A percentile compares a stretch with the other conserved stretches of the same genome.
Conservation (phyloP, 257 asterid genomes). For the Petunia secreta region DNA sequence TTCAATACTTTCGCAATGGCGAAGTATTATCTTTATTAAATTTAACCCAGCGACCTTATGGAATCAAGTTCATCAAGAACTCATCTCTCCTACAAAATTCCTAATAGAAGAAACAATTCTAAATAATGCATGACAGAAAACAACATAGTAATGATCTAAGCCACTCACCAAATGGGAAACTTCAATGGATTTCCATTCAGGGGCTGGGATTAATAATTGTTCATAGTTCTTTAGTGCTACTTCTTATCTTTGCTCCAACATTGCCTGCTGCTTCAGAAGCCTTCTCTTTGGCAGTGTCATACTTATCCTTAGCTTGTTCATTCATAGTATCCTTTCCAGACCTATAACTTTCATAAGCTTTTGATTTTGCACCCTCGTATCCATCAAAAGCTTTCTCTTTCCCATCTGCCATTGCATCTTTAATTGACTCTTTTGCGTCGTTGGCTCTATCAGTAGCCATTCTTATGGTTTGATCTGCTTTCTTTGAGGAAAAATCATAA, state of each 20-base stretch:
- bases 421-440: slow-evolving; percentile 32
- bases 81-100: not conserved
- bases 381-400: slow-evolving; percentile 34
- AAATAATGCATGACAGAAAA: not conserved
- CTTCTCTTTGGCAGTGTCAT: slow-evolving; percentile 60
- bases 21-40: not conserved
- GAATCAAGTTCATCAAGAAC: not conserved
- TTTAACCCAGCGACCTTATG: not conserved
- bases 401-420: slow-evolving; percentile 19
- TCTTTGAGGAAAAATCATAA: slow-evolving; percentile 3
- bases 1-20: not conserved
- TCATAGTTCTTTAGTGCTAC: slow-evolving; percentile 40
- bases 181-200: not conserved
- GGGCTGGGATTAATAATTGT: not conserved
- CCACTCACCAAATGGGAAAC: not conserved
- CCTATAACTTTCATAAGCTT: slow-evolving; percentile 35
- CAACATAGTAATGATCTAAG: not conserved
- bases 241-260: slow-evolving; percentile 44
- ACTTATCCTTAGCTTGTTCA: slow-evolving; percentile 41
- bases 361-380: slow-evolving; percentile 41
- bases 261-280: slow-evolving; percentile 54
- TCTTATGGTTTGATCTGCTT: slow-evolving; percentile 31
- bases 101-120: no score
- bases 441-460: slow-evolving; percentile 45
- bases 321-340: slow-evolving; percentile 46